Base-by-base conservation (phyloP, 169 alveolate genomes). In the Sarcocystis neurona region DNA sequence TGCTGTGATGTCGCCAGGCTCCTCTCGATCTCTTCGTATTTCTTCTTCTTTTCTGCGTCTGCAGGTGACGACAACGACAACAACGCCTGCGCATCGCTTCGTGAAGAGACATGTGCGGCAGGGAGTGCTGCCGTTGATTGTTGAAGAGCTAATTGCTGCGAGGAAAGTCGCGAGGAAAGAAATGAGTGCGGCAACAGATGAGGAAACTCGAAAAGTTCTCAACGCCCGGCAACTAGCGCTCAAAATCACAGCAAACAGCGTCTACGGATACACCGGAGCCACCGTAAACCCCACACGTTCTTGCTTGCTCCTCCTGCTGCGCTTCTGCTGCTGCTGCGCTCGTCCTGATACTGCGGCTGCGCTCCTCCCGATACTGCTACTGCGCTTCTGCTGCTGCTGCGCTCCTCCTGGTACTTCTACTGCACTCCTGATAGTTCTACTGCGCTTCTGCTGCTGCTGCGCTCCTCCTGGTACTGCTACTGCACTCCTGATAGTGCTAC, bases 231-330 rank as follows among this genome's bases (percentile, higher is more conserved):
- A 98, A 94, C 95, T 98, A 70, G 99, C 99, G 37, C 95, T 99
- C 75, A 98, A 99, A 94, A 97, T 98, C 79, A 97, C 99, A 18
- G 99, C 99, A 44, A 99, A 99, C 95, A 97, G 99, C 34, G 99
- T 99, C 39, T 99, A 99, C 95, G 99, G 99, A 10, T 98, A 97
- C 90, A 99, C 99, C 18, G 99, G 99, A 12, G 99, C 99, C 5
- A 92, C 96, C 27, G 95, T 91, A 82, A 3, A 74, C 23, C 4
- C 32, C 50, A 53, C 10, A 37, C 82, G 23, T 18, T 74, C 30
- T 74, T 30, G 15, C 32, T 8, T 20, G 41, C 41, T 68, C 15
- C 60, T 48, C 60, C 6, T 15, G 60, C 60, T 48, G 6, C 60
- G 60, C 4, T 58, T 1, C n/a, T 23, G 18, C 4, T 12, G 8